Percentiles rank a stretch among this genome's conserved stretches.
phyloP scores from a whole-genome alignment of 345 rosid species.

The Eucalyptus fibrosa region DNA sequence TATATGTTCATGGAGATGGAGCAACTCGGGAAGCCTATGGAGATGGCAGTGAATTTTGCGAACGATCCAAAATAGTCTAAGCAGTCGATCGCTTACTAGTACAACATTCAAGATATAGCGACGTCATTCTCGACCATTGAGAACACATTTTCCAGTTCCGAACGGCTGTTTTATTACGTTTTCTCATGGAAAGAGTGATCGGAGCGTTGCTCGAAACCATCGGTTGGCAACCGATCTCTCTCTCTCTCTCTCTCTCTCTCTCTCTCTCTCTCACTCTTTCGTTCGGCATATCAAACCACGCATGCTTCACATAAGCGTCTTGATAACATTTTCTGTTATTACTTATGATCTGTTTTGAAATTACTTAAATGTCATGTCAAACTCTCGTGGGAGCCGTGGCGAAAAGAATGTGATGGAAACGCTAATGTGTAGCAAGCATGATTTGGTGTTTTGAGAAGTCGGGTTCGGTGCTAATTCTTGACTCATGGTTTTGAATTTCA shows the following conservation, averaged over 20 bases:
- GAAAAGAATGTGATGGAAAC: background rate
- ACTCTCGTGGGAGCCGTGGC: background rate
- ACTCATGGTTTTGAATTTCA: background rate
- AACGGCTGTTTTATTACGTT: background rate
- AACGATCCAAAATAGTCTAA: background rate
- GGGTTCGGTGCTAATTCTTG: rapidly evolving
- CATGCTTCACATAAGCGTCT: background rate
- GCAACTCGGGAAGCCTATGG: background rate
- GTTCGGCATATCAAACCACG: background rate
- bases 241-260: too few species aligned
- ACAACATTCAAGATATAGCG: background rate
- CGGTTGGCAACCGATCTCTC: too few species aligned
- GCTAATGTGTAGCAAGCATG: background rate
- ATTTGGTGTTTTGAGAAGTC: background rate
- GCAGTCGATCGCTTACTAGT: background rate
- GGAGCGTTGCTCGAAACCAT: background rate
- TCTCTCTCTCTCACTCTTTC: background rate
- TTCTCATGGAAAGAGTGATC: background rate
- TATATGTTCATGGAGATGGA: background rate
- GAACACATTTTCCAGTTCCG: background rate
- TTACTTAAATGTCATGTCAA: background rate
- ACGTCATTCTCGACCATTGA: background rate
- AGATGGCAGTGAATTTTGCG: background rate
- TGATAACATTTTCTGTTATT: too few species aligned
- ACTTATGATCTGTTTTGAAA: background rate